Conservation (phyloP, 805 yeast species). For the Starmera pachycereana region DNA sequence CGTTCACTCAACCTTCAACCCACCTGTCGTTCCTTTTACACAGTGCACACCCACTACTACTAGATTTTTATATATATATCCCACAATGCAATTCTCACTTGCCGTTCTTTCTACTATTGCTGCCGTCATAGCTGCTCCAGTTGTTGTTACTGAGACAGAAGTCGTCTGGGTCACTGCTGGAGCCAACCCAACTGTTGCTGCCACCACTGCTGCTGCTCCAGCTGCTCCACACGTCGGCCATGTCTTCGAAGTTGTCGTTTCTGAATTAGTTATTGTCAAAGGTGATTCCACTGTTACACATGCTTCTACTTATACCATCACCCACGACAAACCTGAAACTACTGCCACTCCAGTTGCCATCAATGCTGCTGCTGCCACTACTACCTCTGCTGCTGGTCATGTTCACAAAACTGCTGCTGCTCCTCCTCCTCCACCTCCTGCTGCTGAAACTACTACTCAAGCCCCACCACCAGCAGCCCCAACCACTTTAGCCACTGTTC, state of each 20-base stretch:
- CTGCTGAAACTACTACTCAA: conserved; percentile 8
- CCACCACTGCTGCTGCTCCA: conserved; percentile 6
- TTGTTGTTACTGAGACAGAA: conserved; percentile 16
- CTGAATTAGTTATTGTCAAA: conserved; percentile 12
- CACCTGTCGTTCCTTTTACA: not conserved
- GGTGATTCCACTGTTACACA: conserved; percentile 14
- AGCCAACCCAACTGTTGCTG: conserved; percentile 7
- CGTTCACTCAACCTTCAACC: not conserved
- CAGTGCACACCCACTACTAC: not conserved
- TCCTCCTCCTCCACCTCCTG: conserved; percentile 7
- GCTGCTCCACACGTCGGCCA: conserved; percentile 14
- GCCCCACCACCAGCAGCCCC: conserved; percentile 11
- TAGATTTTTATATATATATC: too few relatives aligned
- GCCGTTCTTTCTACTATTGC: conserved; percentile 14
- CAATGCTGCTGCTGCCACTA: conserved; percentile 13
- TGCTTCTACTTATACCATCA: conserved; percentile 12
- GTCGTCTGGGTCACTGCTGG: conserved; percentile 17
- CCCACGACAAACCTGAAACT: not conserved
- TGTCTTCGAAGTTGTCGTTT: conserved; percentile 15
- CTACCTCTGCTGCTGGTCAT: conserved; percentile 4
- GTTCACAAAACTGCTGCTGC: conserved; percentile 1
- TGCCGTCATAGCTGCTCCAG: conserved; percentile 19
- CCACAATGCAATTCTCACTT: conserved; percentile 15
- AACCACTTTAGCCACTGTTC: conserved; percentile 14
- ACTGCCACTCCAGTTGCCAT: conserved; percentile 14